Evolutionary conservation across 2,329 filamentous ascomycete species (phyloP), one percentile per base, ranked within the genome.

Genomic region (Chrysoporthe deuterocubensis): DNA sequence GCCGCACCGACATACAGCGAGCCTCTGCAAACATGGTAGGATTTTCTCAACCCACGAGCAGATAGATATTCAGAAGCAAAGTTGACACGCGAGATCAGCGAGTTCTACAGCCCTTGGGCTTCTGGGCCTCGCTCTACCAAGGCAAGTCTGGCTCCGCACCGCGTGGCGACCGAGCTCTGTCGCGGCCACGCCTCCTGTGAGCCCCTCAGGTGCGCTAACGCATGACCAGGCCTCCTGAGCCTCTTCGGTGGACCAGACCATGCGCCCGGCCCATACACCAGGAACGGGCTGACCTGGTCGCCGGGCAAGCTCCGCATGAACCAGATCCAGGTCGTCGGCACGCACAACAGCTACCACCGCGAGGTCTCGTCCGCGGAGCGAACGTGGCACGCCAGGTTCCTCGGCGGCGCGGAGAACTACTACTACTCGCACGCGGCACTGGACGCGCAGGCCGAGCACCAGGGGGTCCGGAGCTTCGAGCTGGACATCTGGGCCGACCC

Each of bases 311-410:
- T 84, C 62, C 82, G 82, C 62, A 80, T 85, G 76, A 85, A 85
- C 73, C 81, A 85, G 59, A 81, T 85, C 59, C 83, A 85, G 71
- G 79, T 85, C 54, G 75, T 84, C 48, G 83, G 83, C 70, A 83
- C 83, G 0, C 83, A 85, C 73, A 85, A 85, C 74, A 82, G 79
- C 69, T 85, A 85, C 73, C 83, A 85, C 69, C 76, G 80, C 50
- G 83, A 85, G 69, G 75, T 81, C 34, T 76, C 77, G 2, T 75
- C 78, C 1, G 74, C 75, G n/a, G 82, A 84, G 70, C 78, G 79
- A 46, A 70, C 75, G 2, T 71, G 78, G 13, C 81, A 84, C 71
- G 76, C 80, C 62, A 70, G 77, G 66, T 75, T 81, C 34, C 71
- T 80, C 2, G 72, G 78, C 4, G 72, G 74, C 3, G 76, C 79